phyloP scores from a whole-genome alignment of 306 rosid species.

The apple (Malus domestica) region DNA sequence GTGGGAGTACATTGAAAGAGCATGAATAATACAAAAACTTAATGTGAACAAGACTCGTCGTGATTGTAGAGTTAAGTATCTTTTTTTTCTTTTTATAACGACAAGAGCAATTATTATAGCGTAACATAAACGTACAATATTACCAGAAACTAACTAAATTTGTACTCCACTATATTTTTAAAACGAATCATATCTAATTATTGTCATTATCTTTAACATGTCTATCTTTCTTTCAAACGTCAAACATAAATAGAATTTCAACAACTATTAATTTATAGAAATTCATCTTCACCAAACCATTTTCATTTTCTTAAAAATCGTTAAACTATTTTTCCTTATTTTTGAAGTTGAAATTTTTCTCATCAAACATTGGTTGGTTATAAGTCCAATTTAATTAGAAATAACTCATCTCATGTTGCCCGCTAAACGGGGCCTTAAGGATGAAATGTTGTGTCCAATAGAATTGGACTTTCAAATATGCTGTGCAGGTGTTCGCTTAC shows the following conservation, averaged over 20 bases:
- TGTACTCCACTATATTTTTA: not conserved
- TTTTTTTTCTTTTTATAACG: not conserved
- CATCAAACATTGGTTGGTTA: no score
- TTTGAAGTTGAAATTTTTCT: no score
- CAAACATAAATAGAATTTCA: not conserved
- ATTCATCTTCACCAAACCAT: not conserved
- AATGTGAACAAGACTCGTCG: not conserved
- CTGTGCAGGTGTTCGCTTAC: not conserved
- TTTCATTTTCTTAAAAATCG: not conserved
- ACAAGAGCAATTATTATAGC: not conserved
- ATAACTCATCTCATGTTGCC: no score
- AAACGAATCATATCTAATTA: not conserved
- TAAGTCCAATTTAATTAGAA: no score
- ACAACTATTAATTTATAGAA: not conserved
- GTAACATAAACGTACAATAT: not conserved
- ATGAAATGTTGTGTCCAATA: not conserved
- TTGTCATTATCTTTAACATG: not conserved
- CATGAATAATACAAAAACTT: not conserved
- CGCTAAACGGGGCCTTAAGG: no score
- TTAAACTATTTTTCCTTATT: not conserved
- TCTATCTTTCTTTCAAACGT: not conserved
- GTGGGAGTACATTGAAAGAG: not conserved
- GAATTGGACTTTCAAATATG: not conserved
- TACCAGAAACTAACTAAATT: not conserved
- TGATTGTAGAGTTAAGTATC: not conserved